A percentile compares a stretch with the other conserved stretches of the same genome.
phyloP scores from a whole-genome alignment of 208 protist species.

The Wallacemonas sp. region DNA sequence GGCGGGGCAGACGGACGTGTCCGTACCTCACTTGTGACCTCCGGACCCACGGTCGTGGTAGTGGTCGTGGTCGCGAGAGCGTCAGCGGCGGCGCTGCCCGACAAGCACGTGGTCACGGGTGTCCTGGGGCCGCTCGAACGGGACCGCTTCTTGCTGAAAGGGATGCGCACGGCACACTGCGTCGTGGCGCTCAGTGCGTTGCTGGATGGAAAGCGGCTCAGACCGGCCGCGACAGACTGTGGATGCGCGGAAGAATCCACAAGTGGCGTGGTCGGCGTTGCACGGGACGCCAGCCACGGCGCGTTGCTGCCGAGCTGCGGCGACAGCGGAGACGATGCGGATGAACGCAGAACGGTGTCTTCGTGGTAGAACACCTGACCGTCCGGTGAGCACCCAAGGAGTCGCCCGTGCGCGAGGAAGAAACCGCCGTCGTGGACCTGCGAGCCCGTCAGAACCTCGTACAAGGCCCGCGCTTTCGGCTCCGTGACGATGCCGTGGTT shows the following conservation, averaged over 20 bases:
- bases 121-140: neutral
- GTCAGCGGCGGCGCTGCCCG: neutral
- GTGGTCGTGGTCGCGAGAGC: too few relatives aligned
- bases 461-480: constrained; percentile 75
- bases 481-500: constrained; percentile 83
- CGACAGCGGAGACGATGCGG: neutral
- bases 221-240: neutral
- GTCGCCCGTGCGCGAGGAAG: constrained; percentile 52
- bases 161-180: constrained; percentile 37
- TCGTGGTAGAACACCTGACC: constrained; percentile 55
- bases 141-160: constrained; percentile 39
- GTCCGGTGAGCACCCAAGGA: constrained; percentile 87
- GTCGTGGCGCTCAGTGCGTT: constrained; percentile 1
- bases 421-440: constrained; percentile 82
- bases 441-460: constrained; percentile 79
- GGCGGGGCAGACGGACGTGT: too few relatives aligned
- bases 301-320: neutral
- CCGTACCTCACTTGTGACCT: too few relatives aligned
- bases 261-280: too few relatives aligned
- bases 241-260: too few relatives aligned
- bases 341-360: neutral
- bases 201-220: neutral
- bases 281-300: neutral
- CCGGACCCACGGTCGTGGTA: too few relatives aligned
- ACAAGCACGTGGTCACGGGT: neutral